Evolutionary conservation across 2,329 filamentous ascomycete genomes (phyloP), one percentile per base, ranked within the genome.

Genomic region (Colletotrichum salicis): DNA sequence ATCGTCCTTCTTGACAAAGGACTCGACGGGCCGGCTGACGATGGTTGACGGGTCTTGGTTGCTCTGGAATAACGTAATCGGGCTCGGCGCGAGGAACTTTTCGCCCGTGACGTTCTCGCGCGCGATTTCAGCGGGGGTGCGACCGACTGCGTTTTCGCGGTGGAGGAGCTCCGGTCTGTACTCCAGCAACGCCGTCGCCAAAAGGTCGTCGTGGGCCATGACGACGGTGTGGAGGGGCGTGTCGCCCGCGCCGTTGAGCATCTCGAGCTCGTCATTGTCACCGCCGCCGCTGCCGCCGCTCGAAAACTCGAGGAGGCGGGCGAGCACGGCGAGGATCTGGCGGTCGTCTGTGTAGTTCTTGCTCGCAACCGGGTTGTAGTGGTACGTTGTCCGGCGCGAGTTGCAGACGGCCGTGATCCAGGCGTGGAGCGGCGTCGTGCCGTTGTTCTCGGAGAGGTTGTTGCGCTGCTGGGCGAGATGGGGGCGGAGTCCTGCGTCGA

Each of bases 91-190:
- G 37, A 70, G 60, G n/a, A 86, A 80, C 55, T 80, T 80, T 8
- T 78, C 76, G 8, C 82, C 80, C 2, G 88, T 81, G 71, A 86
- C 86, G 1, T 80, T 79, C 64, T 93, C 90, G 62, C 88, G 83
- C 0, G 91, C 89, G 60, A 93, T 81, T 76, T 96, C 93, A 33
- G 87, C 85, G 0, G 94, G 92, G 0, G 93, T 96, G 19, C 89
- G 87, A 1, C 94, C 94, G 0, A 93, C 93, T 0, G 93, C 89
- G 75, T 95, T 95, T 79, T 96, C 94, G 27, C 91, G 88, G 75
- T 89, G 86, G 0, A 94, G 82, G 1, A 95, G 84, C 31, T 85
- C 84, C 0, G 91, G 88, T 22, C 88, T 85, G 74, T 83, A 83
- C 11, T 87, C 82, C 12, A 95, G 80, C 3, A 93, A 76, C 3